Evolutionary conservation across 1,284 basidiomycete genomes (phyloP), one percentile per base, ranked within the genome.

Genomic region (Ganoderma boninense): DNA sequence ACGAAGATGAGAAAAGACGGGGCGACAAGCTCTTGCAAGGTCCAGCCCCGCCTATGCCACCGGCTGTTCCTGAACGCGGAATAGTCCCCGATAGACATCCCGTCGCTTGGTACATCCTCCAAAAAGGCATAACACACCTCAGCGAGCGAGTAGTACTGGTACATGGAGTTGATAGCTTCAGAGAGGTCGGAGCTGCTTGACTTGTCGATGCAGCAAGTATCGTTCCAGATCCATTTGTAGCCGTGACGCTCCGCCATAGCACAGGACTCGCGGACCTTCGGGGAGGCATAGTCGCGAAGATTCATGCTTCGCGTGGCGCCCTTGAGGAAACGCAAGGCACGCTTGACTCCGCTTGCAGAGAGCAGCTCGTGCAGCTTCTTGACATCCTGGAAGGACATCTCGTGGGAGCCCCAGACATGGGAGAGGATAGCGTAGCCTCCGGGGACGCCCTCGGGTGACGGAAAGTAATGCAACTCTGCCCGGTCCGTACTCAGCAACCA

Each of bases 131-230:
- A 65, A 26, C 68, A 69, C 14, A 65, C 46, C 16, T 32, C 44
- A 3, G 68, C 43, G 18, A 42, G 44, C 10, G 64, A 52, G 20
- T 69, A 69, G 59, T 65, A 69, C n/a, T 43, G 57, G 14, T 54
- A 69, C 68, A 69, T 69, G 18, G 67, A 69, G 40, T 69, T 69
- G 67, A 69, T 69, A 2, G 62, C 67, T n/a, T 69, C 67, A 0
- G 68, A 69, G 38, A 69, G 68, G 2, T 65, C 68, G 2, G 68
- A 43, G 49, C 57, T 64, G 49, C 68, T 63, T n/a, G 64, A 62
- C 61, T 69, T 69, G 52, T 69, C 57, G 42, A 69, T 69, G 49
- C 68, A 69, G 57, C 64, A 65, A 2, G 59, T 69, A 16, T 69
- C 64, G 10, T 44, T 40, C 68, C 68, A 69, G 38, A 60, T 20